Evolutionary conservation across 768 basidiomycete species (phyloP), one percentile per base, ranked within the genome.

Genomic region (Porpolomopsis calyptriformis): DNA sequence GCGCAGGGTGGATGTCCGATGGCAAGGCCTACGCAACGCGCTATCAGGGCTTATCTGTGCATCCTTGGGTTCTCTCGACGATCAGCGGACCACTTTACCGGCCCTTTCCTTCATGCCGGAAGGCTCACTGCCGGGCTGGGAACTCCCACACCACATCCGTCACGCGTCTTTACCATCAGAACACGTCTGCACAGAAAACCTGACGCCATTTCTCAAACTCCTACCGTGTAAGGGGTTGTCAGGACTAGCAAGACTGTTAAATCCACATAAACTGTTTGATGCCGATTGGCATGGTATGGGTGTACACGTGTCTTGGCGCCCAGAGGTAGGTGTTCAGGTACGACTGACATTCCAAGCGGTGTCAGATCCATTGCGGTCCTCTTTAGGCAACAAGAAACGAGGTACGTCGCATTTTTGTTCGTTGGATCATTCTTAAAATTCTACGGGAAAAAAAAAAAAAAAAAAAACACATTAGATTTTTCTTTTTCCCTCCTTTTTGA

Each of bases 31-130:
- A 3, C 80, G 90, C 19, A 93, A 94, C 55, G 83, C 89, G 5
- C 72, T 97, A 2, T 84, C 91, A 0, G 96, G 96, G 16, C 68
- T 97, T 3, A 97, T 99, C 65, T 98, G 96, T 55, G 90, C 94
- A 8, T 91, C 90, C 3, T 72, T 97, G 0, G 87, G 83, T 11
- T 76, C 79, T 37, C 63, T 89, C 25, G 80, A 89, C 57, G 76
- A 82, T 41, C 72, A 80, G 34, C 78, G 81, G 36, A 92, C 86
- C 2, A 85, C 82, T 0, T 76, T 77, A 1, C 86, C 85, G 0
- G 50, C 56, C 14, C 64, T 68, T 46, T 72, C 78, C 6, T 88
- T 82, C 61, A 66, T 61, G 19, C 83, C 80, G 10, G 68, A 80
- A 52, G 83, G 82, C 23, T 63, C 67, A 9, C 61, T 81, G 2